These are phyloP conservation scores for Cucurbita maxima DNA, from an alignment of 306 rosid species.

Conservation along the genomic window DNA sequence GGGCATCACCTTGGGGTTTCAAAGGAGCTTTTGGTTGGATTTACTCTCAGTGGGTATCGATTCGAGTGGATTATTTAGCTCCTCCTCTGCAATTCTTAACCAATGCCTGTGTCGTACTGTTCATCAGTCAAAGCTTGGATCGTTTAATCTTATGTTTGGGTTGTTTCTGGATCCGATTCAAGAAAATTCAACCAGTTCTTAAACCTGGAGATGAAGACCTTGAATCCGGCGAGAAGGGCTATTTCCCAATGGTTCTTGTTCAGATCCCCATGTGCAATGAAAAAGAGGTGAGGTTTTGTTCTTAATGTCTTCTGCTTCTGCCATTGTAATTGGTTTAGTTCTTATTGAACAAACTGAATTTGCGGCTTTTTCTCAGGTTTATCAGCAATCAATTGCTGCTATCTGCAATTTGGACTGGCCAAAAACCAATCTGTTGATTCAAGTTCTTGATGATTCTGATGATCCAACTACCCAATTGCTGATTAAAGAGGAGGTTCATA, in stretches of 20 bases:
- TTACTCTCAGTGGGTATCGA: constrained; percentile 47
- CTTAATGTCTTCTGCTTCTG: not conserved
- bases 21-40: constrained; percentile 48
- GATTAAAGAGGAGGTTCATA: constrained; percentile 58
- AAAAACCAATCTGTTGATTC: constrained; percentile 47
- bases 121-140: constrained; percentile 71
- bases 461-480: constrained; percentile 51
- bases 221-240: constrained; percentile 61
- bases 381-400: constrained; percentile 74
- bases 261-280: constrained; percentile 99
- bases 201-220: constrained; percentile 34
- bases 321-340: not conserved
- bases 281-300: constrained; percentile 37
- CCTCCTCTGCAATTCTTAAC: constrained; percentile 69
- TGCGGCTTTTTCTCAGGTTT: constrained; percentile 37
- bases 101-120: constrained; percentile 55
- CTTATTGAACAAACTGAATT: not conserved
- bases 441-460: constrained; percentile 85
- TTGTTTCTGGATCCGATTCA: constrained; percentile 71
- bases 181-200: constrained; percentile 65
- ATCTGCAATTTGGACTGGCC: constrained; percentile 92
- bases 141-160: constrained; percentile 67
- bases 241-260: constrained; percentile 71
- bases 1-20: constrained; percentile 38
- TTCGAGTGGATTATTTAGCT: constrained; percentile 66